These are phyloP conservation scores for Sphagnum magellanicum DNA, from an alignment of 228 moss, liverwort and hornwort genomes.

Conservation along the genomic window DNA sequence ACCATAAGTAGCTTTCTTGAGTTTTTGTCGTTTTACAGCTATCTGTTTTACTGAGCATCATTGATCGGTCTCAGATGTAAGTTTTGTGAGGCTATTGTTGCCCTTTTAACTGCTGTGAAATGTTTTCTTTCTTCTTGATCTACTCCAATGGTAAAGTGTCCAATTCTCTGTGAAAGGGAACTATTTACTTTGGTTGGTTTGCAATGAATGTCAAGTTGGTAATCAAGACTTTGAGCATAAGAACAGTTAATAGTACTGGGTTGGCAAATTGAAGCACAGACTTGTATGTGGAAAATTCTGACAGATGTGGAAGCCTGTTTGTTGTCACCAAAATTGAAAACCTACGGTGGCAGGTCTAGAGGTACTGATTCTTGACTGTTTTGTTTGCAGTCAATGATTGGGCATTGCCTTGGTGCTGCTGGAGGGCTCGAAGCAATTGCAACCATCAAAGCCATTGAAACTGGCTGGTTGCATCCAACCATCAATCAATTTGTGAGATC, in stretches of 20 bases:
- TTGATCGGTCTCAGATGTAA: too few species aligned
- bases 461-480: constrained; percentile 92
- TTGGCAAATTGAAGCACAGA: not conserved
- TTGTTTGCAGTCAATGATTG: constrained; percentile 79
- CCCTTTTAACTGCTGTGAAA: too few species aligned
- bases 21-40: too few species aligned
- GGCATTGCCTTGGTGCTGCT: constrained; percentile 95
- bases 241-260: not conserved
- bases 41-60: too few species aligned
- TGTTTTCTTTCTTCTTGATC: not conserved
- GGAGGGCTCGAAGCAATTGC: constrained; percentile 97
- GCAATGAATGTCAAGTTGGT: not conserved
- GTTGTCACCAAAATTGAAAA: not conserved
- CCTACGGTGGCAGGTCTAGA: too few species aligned
- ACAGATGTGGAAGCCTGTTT: not conserved
- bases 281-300: not conserved
- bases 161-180: not conserved
- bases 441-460: constrained; percentile 80
- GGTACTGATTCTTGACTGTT: not conserved
- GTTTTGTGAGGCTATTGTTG: too few species aligned
- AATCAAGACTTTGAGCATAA: not conserved
- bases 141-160: not conserved
- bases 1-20: too few species aligned
- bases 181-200: too few species aligned
- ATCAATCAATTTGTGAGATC: constrained; percentile 92